These are phyloP conservation scores for Eucalyptus leucophloia DNA, from an alignment of 345 rosid genomes.

Conservation along the genomic window DNA sequence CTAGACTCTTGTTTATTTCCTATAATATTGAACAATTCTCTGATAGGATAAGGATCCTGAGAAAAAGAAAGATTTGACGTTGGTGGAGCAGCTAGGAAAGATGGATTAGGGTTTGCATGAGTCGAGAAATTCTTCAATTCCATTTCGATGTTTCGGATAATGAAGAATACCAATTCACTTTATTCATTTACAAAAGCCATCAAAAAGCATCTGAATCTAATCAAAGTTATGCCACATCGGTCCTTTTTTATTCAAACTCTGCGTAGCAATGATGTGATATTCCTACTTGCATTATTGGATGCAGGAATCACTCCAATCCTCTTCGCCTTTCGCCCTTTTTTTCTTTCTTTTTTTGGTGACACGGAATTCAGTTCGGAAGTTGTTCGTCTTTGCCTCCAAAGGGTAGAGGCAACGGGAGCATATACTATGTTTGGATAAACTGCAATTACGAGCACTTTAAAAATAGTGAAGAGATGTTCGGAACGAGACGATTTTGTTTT, in stretches of 20 bases:
- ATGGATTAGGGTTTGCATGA: not conserved
- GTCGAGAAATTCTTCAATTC: not conserved
- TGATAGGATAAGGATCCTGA: not conserved
- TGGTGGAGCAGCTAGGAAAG: not conserved
- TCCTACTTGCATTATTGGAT: not conserved
- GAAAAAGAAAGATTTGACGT: not conserved
- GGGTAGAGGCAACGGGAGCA: not conserved
- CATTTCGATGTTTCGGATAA: not conserved
- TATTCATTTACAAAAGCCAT: not conserved
- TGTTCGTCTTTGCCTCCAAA: not conserved
- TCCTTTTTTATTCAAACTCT: not conserved
- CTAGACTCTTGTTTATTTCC: not conserved
- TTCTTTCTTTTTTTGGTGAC: not conserved
- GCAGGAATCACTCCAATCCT: not conserved
- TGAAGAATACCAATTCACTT: not conserved
- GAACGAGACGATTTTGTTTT: not conserved
- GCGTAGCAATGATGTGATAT: not conserved
- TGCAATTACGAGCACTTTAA: not conserved
- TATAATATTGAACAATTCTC: not conserved
- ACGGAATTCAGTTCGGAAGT: not conserved
- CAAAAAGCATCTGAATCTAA: not conserved
- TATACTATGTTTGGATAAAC: not conserved
- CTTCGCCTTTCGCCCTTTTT: not conserved
- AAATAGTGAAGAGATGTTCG: not conserved
- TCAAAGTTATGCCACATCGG: not conserved